Evolutionary conservation across 2,329 filamentous ascomycete genomes (phyloP).

Genomic region (Samsoniella hepiali): DNA sequence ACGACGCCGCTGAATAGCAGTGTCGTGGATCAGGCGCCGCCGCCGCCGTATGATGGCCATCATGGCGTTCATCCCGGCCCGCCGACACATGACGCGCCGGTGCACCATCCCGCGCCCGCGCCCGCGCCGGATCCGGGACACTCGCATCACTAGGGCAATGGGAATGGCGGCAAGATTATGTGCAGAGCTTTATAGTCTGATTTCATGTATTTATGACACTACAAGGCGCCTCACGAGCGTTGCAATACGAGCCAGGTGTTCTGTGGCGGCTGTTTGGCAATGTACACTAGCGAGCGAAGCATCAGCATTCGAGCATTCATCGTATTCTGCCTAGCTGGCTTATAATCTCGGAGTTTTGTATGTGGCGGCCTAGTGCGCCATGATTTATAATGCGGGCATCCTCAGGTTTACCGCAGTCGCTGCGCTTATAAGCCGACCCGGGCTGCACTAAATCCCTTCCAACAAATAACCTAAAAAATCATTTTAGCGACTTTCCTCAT

Average conservation of each 20-base stretch:
- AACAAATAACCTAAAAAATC: neutral
- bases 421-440: neutral
- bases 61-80: neutral
- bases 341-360: neutral
- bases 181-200: no score
- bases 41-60: slow-evolving; percentile 2
- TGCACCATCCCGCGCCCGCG: neutral
- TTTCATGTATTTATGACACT: no score
- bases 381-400: slow-evolving; percentile 16
- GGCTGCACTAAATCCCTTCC: neutral
- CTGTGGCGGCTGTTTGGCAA: neutral
- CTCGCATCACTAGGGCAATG: neutral
- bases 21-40: neutral
- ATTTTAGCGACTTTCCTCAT: neutral
- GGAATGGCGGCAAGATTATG: no score
- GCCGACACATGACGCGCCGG: neutral
- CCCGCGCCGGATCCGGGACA: neutral
- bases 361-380: neutral
- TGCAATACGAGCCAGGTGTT: no score
- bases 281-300: neutral
- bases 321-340: no score
- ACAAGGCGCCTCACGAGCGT: no score
- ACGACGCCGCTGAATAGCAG: neutral
- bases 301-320: no score
- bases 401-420: slow-evolving; percentile 1